Base-by-base conservation (phyloP, 768 basidiomycete species). In the Rhodotorula toruloides region DNA sequence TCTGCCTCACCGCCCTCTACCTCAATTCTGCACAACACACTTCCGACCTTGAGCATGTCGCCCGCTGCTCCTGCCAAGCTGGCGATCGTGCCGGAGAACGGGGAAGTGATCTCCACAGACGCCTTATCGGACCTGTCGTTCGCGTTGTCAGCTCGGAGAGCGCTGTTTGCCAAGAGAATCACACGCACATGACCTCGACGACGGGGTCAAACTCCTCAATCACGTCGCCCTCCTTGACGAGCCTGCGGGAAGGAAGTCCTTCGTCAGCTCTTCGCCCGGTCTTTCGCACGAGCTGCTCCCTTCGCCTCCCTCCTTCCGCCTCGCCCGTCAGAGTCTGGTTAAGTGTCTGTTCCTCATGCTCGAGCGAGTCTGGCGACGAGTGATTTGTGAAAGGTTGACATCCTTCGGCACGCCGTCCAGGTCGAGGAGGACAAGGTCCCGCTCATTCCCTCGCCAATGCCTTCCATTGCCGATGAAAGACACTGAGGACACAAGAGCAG, bases 61-160 rank as follows among this genome's bases (percentile, higher is more conserved):
- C 90, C 90, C 75, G 90, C 89, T 69, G 85, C 78, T 25, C 90
- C 89, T 2, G 89, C 80, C 11, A 91, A 77, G 68, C 87, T 82
- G 67, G 82, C 85, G 53, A 92, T 79, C 39, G 85, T 79, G 10
- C 90, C 90, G 47, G 90, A 87, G 73, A 83, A 91, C 3, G 90
- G 90, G 62, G 86, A 87, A 5, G 90, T 92, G 61, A 93, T 91
- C 77, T 92, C 90, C 32, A 92, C 90, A 77, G 85, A 87, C 2
- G 89, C 90, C 77, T 91, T 91, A 82, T 91, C 90, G 68, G 86
- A 87, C 78, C 91, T 89, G 5, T 3, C 29, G 7, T 7, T 17
- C 10, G 4, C 12, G n/a, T 14, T 5, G 14, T 8, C 3, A 16
- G 1, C 29, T 37, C 37, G 27, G 53, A 4, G 7, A 11, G 25